Evolutionary conservation across 148 eudicot genomes (phyloP), one percentile per base, ranked within the genome.

Genomic region (Heliamphora exappendiculata): DNA sequence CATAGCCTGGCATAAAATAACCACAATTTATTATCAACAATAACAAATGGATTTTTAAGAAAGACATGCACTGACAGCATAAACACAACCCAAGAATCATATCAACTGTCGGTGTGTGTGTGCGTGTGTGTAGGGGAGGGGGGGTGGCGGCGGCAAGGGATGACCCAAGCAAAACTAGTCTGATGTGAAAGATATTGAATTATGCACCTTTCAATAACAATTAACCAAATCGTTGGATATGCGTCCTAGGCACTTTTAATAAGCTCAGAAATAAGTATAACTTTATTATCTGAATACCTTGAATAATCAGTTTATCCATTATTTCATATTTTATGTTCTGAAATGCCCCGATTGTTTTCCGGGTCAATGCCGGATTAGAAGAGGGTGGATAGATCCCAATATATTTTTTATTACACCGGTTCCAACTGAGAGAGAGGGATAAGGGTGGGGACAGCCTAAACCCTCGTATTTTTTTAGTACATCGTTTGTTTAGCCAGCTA

Each of bases 1-100:
- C 37, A 84, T 81, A 53, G 90, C 80, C 99, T 95, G 86, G 67
- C 69, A 72, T 29, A 72, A 79, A 69, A 82, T 13, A 71, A 77
- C 13, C 45, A 67, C 34, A 51, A 66, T 45, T 59, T 22, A 19
- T 13, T 76, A 50, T 37, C 36, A 62, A 24, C n/a, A 34, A 70
- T 36, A 29, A 24, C 60, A 57, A 62, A 65, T 33, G 8, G 8
- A 71, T 53, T 51, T 37, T 22, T 4, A n/a, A 71, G 19, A 47
- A 47, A 45, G 73, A 33, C 16, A 47, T 29, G 55, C 55, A 19
- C 39, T 26, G 7, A 7, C 39, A 45, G 47, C 22, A 67, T 5
- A 37, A 58, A 41, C 10, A 67, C 47, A 64, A 64, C 44, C 74
- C 54, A 67, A 6, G 49, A 22, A 45, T 42, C 69, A 67, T 4